Conservation (phyloP, 2,329 filamentous ascomycete species). For the Xylariaceae sp. region DNA sequence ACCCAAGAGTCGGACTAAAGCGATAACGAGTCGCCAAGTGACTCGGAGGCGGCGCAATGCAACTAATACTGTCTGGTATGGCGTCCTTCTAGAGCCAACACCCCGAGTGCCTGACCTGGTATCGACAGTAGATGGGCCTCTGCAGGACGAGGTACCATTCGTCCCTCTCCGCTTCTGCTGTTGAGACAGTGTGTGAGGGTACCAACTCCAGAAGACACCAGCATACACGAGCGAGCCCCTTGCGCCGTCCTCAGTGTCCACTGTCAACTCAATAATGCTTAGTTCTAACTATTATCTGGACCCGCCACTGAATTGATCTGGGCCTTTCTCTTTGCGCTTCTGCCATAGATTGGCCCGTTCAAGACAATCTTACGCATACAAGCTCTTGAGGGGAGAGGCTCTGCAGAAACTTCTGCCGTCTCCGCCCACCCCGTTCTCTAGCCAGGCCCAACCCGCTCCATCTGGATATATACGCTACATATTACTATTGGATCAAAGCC, state of each 20-base stretch:
- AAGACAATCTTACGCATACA: slow-evolving; percentile 15
- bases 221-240: slow-evolving; percentile 24
- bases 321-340: slow-evolving; percentile 5
- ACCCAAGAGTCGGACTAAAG: background rate
- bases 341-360: slow-evolving; percentile 7
- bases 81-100: slow-evolving; percentile 14
- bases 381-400: background rate
- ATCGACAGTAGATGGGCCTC: slow-evolving; percentile 10
- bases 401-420: slow-evolving; percentile 16
- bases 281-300: slow-evolving; percentile 13
- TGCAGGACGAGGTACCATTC: slow-evolving; percentile 23
- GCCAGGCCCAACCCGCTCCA: slow-evolving; percentile 14
- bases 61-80: slow-evolving; percentile 13
- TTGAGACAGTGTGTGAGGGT: slow-evolving; percentile 29
- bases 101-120: slow-evolving; percentile 2
- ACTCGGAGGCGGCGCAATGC: slow-evolving; percentile 17
- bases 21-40: background rate
- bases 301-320: slow-evolving; percentile 22
- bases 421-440: slow-evolving; percentile 16
- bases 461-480: slow-evolving; percentile 7
- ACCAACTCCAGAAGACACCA: slow-evolving; percentile 8
- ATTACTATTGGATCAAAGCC: slow-evolving; percentile 13
- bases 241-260: slow-evolving; percentile 27
- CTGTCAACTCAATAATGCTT: slow-evolving; percentile 23
- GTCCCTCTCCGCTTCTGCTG: slow-evolving; percentile 19